Conservation (phyloP, 768 basidiomycete species). For the Butyriboletus loyo region DNA sequence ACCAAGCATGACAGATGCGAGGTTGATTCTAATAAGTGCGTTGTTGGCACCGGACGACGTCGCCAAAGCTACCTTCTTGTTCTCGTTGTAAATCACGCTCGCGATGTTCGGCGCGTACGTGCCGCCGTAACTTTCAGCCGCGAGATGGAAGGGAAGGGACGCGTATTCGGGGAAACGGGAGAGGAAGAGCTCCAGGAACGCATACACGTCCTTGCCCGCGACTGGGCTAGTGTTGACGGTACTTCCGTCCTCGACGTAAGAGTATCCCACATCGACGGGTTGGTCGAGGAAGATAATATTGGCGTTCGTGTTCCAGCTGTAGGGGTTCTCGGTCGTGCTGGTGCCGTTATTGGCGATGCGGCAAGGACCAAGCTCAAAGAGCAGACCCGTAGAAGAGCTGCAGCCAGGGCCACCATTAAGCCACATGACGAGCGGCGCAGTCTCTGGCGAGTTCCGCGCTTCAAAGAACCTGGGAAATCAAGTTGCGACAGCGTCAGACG, state of each 20-base stretch:
- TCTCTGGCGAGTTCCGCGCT: conserved; percentile 64
- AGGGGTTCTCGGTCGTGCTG: conserved; percentile 67
- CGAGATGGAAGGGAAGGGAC: conserved; percentile 68
- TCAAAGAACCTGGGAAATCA: conserved; percentile 76
- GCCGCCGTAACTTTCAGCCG: conserved; percentile 78
- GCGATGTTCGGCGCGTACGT: conserved; percentile 87
- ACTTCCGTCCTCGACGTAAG: conserved; percentile 74
- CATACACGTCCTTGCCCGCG: conserved; percentile 88
- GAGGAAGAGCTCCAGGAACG: conserved; percentile 79
- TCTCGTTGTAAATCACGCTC: conserved; percentile 74
- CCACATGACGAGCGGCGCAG: conserved; percentile 87
- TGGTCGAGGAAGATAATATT: conserved; percentile 63
- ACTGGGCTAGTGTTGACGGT: conserved; percentile 77
- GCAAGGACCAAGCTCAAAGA: conserved; percentile 94
- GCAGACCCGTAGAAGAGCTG: conserved; percentile 75
- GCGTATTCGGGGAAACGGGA: conserved; percentile 74
- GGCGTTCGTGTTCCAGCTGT: conserved; percentile 81
- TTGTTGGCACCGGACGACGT: conserved; percentile 41
- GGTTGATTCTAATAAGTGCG: conserved; percentile 64
- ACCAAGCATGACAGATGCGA: conserved; percentile 80
- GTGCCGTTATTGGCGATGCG: conserved; percentile 62
- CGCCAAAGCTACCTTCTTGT: conserved; percentile 51
- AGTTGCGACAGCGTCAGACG: background rate
- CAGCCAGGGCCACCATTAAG: conserved; percentile 79
- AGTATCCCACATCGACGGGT: conserved; percentile 89